A percentile compares a stretch with the other conserved stretches of the same genome.
phyloP scores from a whole-genome alignment of 305 asterid species.

The Fraxinus sp. region DNA sequence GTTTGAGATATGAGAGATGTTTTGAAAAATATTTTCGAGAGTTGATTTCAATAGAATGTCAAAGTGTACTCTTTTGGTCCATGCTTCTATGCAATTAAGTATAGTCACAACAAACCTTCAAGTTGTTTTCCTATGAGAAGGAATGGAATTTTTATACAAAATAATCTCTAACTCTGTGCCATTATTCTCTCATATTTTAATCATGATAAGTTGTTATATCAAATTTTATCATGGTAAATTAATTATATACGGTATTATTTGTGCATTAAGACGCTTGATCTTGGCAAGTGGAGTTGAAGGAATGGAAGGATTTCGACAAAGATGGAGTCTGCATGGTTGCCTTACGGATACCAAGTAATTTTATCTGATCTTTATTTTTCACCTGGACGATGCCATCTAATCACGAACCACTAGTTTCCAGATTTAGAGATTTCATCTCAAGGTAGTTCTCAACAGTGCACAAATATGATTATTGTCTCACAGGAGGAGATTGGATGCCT shows the following conservation, averaged over 20 bases:
- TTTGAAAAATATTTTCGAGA: neutral
- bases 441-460: neutral
- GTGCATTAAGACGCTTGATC: constrained; percentile 59
- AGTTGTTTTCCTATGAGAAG: neutral
- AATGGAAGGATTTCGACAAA: constrained; percentile 80
- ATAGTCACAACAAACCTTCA: neutral
- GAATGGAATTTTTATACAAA: neutral
- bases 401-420: neutral
- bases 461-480: neutral
- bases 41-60: neutral
- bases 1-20: neutral
- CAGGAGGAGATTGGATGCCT: constrained; percentile 72
- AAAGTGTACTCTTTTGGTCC: neutral
- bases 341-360: constrained; percentile 78
- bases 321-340: constrained; percentile 94
- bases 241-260: neutral
- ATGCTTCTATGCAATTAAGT: neutral
- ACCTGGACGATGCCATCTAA: neutral
- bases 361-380: constrained; percentile 8
- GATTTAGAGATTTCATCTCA: neutral
- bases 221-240: neutral
- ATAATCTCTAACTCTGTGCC: neutral
- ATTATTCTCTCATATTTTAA: neutral
- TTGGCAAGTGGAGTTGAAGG: constrained; percentile 97
- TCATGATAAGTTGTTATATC: neutral